phyloP scores from a whole-genome alignment of 176 grass and related monocot genomes.

The Lolium perenne region DNA sequence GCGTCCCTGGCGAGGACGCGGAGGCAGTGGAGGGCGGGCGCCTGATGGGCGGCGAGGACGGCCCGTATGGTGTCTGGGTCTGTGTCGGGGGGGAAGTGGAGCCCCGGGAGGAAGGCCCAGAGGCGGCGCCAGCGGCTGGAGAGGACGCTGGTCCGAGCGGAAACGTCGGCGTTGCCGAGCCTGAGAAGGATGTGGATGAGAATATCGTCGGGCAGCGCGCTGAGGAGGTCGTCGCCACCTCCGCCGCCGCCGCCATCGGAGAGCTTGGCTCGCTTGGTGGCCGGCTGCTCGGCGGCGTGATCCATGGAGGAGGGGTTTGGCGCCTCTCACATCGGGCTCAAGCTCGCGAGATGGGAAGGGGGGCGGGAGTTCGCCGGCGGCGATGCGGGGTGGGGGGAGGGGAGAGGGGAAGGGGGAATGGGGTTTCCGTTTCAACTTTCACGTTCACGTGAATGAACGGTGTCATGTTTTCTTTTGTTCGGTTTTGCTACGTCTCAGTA shows the following conservation, averaged over 20 bases:
- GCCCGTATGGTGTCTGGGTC: background rate
- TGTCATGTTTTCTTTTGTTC: too few species aligned
- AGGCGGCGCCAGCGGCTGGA: slow-evolving; percentile 35
- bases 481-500: too few species aligned
- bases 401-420: background rate
- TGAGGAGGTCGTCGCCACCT: slow-evolving; percentile 36
- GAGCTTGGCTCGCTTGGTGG: slow-evolving; percentile 22
- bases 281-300: background rate
- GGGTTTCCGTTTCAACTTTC: background rate
- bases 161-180: background rate
- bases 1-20: background rate
- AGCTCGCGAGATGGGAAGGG: background rate
- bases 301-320: slow-evolving; percentile 29
- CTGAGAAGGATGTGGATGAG: slow-evolving; percentile 21
- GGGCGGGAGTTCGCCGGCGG: background rate
- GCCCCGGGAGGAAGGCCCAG: slow-evolving; percentile 34
- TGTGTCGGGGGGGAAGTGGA: slow-evolving; percentile 1
- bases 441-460: too few species aligned
- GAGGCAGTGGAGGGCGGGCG: background rate
- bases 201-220: slow-evolving; percentile 14
- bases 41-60: background rate
- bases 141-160: slow-evolving; percentile 33
- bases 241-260: background rate
- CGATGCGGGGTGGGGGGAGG: background rate
- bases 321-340: background rate